phyloP scores from a whole-genome alignment of 1,139 yeast species.

The Yamadazyma atmosphaerica region DNA sequence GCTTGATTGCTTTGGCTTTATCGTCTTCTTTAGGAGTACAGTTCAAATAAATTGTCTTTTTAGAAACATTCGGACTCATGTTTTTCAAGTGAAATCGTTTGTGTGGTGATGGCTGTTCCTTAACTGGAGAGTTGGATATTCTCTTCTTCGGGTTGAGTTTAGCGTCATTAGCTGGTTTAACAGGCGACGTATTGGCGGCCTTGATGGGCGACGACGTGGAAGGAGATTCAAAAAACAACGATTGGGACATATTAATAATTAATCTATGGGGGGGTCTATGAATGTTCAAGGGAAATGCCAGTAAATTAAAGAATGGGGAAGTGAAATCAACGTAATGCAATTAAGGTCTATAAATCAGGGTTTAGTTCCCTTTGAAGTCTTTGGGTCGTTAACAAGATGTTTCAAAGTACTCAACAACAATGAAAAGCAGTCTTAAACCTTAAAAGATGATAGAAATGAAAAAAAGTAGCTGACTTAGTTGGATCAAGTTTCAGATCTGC shows the following conservation, averaged over 20 bases:
- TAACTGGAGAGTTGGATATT: conserved; percentile 6
- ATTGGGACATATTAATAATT: conserved; percentile 2
- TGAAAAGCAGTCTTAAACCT: not conserved
- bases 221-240: conserved; percentile 10
- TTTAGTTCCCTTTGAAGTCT: too few relatives aligned
- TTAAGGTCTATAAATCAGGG: conserved; percentile 3
- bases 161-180: conserved; percentile 3
- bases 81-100: conserved; percentile 35
- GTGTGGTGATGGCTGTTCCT: conserved; percentile 22
- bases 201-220: conserved; percentile 11
- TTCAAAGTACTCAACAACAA: too few relatives aligned
- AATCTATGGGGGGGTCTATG: conserved; percentile 4
- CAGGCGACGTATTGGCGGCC: conserved; percentile 7
- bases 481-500: not conserved
- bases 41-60: conserved; percentile 28
- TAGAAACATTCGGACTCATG: conserved; percentile 46
- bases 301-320: conserved; percentile 1
- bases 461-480: too few relatives aligned
- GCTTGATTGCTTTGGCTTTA: conserved; percentile 8
- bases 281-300: too few relatives aligned
- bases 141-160: conserved; percentile 4
- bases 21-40: conserved; percentile 14
- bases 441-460: too few relatives aligned
- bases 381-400: too few relatives aligned
- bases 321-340: conserved; percentile 2